These are phyloP conservation scores for Kwoniella newhampshirensis DNA, from an alignment of 768 basidiomycete genomes.

Conservation along the genomic window DNA sequence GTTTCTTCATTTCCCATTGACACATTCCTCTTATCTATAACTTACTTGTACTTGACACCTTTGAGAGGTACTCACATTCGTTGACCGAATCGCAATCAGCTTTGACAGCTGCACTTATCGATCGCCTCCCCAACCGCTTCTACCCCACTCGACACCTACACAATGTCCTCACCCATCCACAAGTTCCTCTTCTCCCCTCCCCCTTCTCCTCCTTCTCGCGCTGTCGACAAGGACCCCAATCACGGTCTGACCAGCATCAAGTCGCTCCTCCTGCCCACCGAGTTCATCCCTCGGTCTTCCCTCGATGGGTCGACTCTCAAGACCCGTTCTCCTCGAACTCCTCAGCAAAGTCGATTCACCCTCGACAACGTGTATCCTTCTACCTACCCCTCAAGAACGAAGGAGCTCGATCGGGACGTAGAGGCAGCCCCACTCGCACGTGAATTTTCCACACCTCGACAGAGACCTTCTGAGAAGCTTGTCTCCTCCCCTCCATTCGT, in stretches of 20 bases:
- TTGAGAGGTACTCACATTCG: too few relatives aligned
- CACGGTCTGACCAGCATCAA: conserved; percentile 26
- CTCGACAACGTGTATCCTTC: conserved; percentile 22
- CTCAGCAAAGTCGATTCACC: conserved; percentile 31
- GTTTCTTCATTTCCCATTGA: too few relatives aligned
- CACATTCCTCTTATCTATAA: too few relatives aligned
- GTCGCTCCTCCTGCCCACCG: conserved; percentile 21
- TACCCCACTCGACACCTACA: conserved; percentile 1
- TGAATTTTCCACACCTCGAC: conserved; percentile 15
- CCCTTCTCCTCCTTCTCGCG: conserved; percentile 26
- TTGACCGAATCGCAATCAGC: too few relatives aligned
- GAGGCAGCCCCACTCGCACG: conserved; percentile 16
- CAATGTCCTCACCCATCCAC: conserved; percentile 46
- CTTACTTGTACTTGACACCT: too few relatives aligned
- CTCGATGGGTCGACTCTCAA: conserved; percentile 24
- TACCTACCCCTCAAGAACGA: conserved; percentile 12
- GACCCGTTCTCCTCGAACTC: conserved; percentile 31
- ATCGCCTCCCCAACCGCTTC: not conserved
- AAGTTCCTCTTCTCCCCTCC: conserved; percentile 45
- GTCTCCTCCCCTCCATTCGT: conserved; percentile 14
- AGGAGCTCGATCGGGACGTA: conserved; percentile 1
- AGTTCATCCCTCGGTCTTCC: conserved; percentile 22
- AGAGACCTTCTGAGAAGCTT: conserved; percentile 12
- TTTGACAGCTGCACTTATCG: too few relatives aligned
- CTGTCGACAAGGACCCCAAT: conserved; percentile 8